Evolutionary conservation across 1,284 basidiomycete species (phyloP).

Genomic region (Sanguinoderma infundibulare): DNA sequence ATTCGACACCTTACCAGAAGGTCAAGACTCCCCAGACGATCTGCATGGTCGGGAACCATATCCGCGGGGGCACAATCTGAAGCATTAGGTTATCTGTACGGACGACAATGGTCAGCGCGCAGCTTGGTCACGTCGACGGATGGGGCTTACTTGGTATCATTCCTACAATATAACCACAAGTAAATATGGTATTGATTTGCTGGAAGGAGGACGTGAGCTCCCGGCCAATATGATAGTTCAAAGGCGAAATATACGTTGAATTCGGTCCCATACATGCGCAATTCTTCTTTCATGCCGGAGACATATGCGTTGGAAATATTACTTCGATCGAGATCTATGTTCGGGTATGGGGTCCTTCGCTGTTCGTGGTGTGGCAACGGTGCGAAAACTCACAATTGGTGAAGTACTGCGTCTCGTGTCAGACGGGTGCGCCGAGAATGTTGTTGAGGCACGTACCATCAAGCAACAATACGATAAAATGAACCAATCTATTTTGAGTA

Average conservation of each 20-base stretch:
- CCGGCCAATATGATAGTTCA: neutral
- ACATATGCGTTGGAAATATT: constrained; percentile 77
- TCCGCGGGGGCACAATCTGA: constrained; percentile 60
- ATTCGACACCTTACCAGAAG: constrained; percentile 50
- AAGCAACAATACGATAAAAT: constrained; percentile 73
- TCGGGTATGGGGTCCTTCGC: no score
- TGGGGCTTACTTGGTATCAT: constrained; percentile 67
- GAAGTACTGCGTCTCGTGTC: constrained; percentile 52
- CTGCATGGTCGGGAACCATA: constrained; percentile 71
- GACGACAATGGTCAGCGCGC: neutral
- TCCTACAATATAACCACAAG: constrained; percentile 72
- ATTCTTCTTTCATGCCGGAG: constrained; percentile 83
- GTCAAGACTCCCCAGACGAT: constrained; percentile 68
- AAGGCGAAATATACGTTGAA: constrained; percentile 54
- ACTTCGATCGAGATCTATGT: constrained; percentile 63
- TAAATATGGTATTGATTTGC: constrained; percentile 76
- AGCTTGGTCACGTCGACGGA: neutral
- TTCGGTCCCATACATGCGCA: constrained; percentile 71
- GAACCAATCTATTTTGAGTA: constrained; percentile 67
- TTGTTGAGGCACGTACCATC: constrained; percentile 49
- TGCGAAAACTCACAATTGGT: constrained; percentile 54
- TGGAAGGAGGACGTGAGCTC: constrained; percentile 27
- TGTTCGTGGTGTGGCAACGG: neutral
- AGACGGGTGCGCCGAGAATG: neutral
- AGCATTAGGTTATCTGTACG: constrained; percentile 64